Base-by-base conservation (phyloP, 306 rosid genomes). In the Corylus heterophylla region DNA sequence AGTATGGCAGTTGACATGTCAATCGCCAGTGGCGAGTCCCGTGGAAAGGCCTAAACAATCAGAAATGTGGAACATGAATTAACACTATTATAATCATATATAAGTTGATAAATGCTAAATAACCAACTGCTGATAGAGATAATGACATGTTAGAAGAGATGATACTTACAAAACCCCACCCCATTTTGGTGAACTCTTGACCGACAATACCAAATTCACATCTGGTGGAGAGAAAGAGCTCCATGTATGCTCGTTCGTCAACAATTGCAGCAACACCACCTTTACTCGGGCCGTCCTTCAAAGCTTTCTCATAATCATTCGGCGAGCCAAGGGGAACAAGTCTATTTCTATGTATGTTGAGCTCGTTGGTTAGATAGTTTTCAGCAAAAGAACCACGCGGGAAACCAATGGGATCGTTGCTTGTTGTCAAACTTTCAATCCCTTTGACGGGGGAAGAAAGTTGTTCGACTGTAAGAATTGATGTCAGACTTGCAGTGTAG, bases 101-200 rank as follows among this genome's bases (percentile, higher is more conserved):
- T 9, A 2, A 29, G 45, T 12, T 27, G 42, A 70, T 0, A 37
- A 39, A 6, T 3, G 0, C 4, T 39, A 39, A 39, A 39, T 39
- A 39, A 39, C 6, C 42, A 39, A 5, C 0, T 39, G 42, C 6
- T 39, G 6, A 39, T 39, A 39, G 6, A 39, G 6, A 39, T 39
- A 39, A 39, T 39, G 42, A 39, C 42, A 39, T 4, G 0, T 39
- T 42, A 4, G 45, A 42, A 49, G 14, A 71, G 70, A 52, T 76
- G 75, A 75, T 59, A 88, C 99, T 91, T 84, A 95, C 98, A 89
- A 91, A 95, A 85, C 99, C 99, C 98, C 97, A 96, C 10, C 97
- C 97, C 8, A 88, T 88, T 89, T 90, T 88, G 80, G 98, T 93
- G 87, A 96, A 96, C 79, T 93, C 96, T 79, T 87, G 97, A 76